These are phyloP conservation scores for Gautieria morchelliformis DNA, from an alignment of 768 basidiomycete species.

Conservation along the genomic window DNA sequence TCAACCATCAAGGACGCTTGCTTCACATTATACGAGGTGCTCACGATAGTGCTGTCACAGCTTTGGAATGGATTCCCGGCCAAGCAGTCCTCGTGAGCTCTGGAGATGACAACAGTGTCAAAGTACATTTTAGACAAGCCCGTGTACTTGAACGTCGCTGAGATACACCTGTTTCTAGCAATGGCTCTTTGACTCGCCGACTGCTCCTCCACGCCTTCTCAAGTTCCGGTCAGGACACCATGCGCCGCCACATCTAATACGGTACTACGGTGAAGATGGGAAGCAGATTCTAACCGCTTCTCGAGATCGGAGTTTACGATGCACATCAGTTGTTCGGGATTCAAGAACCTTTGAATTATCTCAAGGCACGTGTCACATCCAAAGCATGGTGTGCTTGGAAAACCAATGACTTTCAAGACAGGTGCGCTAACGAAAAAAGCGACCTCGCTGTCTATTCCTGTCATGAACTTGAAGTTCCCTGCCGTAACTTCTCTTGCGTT, in stretches of 20 bases:
- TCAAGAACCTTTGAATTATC: conserved; percentile 91
- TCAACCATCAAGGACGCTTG: conserved; percentile 71
- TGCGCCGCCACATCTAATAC: conserved; percentile 80
- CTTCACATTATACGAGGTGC: conserved; percentile 82
- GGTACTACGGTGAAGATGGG: conserved; percentile 96
- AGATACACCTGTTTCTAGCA: conserved; percentile 42
- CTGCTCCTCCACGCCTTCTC: conserved; percentile 72
- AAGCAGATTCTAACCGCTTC: conserved; percentile 89
- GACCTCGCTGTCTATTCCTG: conserved; percentile 61
- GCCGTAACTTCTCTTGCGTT: conserved; percentile 69
- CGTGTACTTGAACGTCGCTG: not conserved
- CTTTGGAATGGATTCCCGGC: conserved; percentile 86
- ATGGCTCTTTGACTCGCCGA: conserved; percentile 95
- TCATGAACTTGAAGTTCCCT: conserved; percentile 78
- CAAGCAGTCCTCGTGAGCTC: conserved; percentile 87
- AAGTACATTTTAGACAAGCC: conserved; percentile 40
- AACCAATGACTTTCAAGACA: conserved; percentile 20
- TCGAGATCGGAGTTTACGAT: conserved; percentile 79
- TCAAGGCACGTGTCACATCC: conserved; percentile 48
- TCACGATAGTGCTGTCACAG: conserved; percentile 77
- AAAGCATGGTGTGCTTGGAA: not conserved
- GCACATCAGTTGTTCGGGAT: conserved; percentile 89
- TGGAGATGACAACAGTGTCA: conserved; percentile 91
- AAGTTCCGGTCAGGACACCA: conserved; percentile 93
- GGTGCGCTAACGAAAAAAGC: conserved; percentile 82